These are phyloP conservation scores for Nicotiana sylvestris DNA, from an alignment of 257 asterid species.

Conservation along the genomic window DNA sequence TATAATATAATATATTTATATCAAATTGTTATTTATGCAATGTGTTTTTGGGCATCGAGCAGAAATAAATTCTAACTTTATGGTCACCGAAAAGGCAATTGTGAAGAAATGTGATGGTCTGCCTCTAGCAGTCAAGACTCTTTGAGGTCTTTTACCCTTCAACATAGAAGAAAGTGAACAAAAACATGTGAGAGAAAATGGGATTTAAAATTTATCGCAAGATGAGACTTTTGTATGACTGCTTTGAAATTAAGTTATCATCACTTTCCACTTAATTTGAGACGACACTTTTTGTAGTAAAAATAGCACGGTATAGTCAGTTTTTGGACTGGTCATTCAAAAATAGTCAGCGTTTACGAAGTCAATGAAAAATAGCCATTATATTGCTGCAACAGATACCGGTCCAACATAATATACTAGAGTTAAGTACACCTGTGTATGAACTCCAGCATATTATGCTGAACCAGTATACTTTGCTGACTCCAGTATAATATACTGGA, in stretches of 20 bases:
- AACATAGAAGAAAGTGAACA: conserved; percentile 21
- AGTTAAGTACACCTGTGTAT: too few relatives aligned
- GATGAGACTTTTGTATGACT: conserved; percentile 18
- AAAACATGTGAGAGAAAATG: conserved; percentile 22
- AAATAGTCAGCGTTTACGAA: too few relatives aligned
- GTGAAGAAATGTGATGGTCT: conserved; percentile 20
- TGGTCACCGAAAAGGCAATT: conserved; percentile 22
- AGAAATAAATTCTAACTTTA: conserved; percentile 8
- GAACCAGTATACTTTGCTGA: too few relatives aligned
- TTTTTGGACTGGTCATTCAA: too few relatives aligned
- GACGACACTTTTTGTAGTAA: conserved; percentile 23
- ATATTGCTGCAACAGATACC: too few relatives aligned
- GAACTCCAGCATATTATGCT: too few relatives aligned
- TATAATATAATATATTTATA: too few relatives aligned
- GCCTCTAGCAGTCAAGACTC: conserved; percentile 28
- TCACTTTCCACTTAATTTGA: conserved; percentile 24
- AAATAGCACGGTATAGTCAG: too few relatives aligned
- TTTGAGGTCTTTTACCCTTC: conserved; percentile 27
- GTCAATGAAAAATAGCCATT: too few relatives aligned
- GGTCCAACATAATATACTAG: too few relatives aligned
- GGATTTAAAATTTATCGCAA: conserved; percentile 22
- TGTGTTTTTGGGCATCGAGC: conserved; percentile 19
- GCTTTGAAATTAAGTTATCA: conserved; percentile 32
- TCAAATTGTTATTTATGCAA: conserved; percentile 16
- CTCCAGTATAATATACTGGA: too few relatives aligned